Evolutionary conservation across 441 rosid species (phyloP).

Genomic region (Erodium trifolium): DNA sequence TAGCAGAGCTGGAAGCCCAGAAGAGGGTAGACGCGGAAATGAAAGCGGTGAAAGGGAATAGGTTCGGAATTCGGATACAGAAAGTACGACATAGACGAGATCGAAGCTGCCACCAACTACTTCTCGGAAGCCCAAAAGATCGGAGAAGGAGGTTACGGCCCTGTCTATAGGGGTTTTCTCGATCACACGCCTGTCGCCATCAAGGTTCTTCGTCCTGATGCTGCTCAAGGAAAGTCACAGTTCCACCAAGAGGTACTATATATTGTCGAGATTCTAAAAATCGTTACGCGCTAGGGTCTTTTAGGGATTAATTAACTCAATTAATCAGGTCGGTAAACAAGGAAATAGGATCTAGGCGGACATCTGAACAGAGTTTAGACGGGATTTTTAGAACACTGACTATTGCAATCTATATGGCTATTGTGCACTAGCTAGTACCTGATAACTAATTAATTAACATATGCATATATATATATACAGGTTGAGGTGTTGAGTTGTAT

Average conservation of each 20-base stretch:
- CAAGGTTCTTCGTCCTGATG: conserved; percentile 29
- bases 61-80: conserved; percentile 56
- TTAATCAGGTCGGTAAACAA: too few species aligned
- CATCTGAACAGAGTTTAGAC: too few species aligned
- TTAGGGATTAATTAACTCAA: too few species aligned
- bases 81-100: conserved; percentile 76
- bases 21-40: conserved; percentile 63
- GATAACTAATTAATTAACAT: too few species aligned
- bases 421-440: too few species aligned
- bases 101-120: conserved; percentile 68
- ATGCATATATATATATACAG: conserved; percentile 31
- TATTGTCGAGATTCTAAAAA: too few species aligned
- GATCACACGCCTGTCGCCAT: conserved; percentile 83
- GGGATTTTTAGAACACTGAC: too few species aligned
- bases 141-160: conserved; percentile 95
- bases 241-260: conserved; percentile 95
- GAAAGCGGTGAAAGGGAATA: conserved; percentile 69
- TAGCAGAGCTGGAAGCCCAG: conserved; percentile 68
- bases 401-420: too few species aligned
- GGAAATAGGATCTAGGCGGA: too few species aligned
- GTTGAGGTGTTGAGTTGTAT: conserved; percentile 88
- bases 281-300: too few species aligned
- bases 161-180: conserved; percentile 61
- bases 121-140: conserved; percentile 55
- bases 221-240: conserved; percentile 74